A percentile compares a stretch with the other conserved stretches of the same genome.
Evolutionary conservation across 495 filamentous ascomycete species (phyloP).

Genomic region (Halenospora varia): DNA sequence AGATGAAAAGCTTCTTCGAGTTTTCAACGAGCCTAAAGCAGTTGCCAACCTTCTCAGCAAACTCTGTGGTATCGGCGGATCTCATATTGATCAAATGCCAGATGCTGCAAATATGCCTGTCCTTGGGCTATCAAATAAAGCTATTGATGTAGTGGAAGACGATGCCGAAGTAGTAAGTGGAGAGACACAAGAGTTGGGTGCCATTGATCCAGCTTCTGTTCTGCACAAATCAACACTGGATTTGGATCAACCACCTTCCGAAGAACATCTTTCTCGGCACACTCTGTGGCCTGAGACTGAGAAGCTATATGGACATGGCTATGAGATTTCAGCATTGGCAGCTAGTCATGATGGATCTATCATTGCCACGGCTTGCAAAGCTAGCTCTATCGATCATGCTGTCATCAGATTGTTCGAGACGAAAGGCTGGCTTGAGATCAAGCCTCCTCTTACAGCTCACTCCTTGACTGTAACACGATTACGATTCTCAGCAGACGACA

Average conservation of each 20-base stretch:
- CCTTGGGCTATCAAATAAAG: conserved; percentile 94
- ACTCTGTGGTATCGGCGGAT: conserved; percentile 57
- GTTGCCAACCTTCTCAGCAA: conserved; percentile 69
- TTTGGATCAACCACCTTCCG: conserved; percentile 70
- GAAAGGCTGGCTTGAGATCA: conserved; percentile 79
- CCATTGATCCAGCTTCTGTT: conserved; percentile 37
- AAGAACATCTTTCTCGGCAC: conserved; percentile 84
- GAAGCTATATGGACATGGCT: conserved; percentile 98
- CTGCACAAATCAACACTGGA: conserved; percentile 36
- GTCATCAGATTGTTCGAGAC: conserved; percentile 91
- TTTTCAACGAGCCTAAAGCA: conserved; percentile 86
- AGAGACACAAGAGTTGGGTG: conserved; percentile 32
- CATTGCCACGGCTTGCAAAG: conserved; percentile 91
- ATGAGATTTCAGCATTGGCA: conserved; percentile 92
- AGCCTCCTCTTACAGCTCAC: conserved; percentile 75
- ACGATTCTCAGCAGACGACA: conserved; percentile 71
- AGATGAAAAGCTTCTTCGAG: conserved; percentile 93
- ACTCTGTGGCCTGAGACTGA: conserved; percentile 95
- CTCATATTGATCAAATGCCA: conserved; percentile 46
- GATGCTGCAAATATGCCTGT: conserved; percentile 93
- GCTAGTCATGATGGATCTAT: conserved; percentile 66
- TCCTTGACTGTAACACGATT: conserved; percentile 78
- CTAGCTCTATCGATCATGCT: conserved; percentile 87
- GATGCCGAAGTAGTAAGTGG: conserved; percentile 32
- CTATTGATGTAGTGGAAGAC: conserved; percentile 59